These are phyloP conservation scores for Cucurbita moschata DNA, from an alignment of 306 rosid species.

Conservation along the genomic window DNA sequence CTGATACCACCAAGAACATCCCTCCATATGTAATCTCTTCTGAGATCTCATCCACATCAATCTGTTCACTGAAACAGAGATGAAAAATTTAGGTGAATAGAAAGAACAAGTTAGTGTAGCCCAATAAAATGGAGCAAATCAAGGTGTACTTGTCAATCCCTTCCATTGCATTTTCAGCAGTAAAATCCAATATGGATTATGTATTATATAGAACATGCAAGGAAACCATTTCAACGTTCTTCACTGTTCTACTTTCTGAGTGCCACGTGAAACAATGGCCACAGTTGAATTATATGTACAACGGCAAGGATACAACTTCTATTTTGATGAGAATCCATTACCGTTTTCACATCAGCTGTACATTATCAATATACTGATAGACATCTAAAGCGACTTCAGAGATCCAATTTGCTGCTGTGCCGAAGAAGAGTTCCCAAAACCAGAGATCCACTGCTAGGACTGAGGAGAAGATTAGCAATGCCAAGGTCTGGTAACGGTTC, in stretches of 20 bases:
- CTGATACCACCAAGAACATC: conserved; percentile 40
- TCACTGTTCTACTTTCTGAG: background rate
- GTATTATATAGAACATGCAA: background rate
- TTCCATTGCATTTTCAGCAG: background rate
- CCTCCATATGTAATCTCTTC: conserved; percentile 54
- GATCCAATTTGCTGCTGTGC: conserved; percentile 49
- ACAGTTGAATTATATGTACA: background rate
- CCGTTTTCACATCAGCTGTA: conserved; percentile 29
- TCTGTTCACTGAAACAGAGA: conserved; percentile 28
- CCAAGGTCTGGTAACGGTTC: conserved; percentile 92
- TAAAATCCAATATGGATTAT: background rate
- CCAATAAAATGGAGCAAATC: conserved; percentile 52
- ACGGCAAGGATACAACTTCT: background rate
- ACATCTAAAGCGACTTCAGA: conserved; percentile 39
- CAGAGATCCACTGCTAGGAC: conserved; percentile 82
- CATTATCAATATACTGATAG: conserved; percentile 26
- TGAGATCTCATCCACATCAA: conserved; percentile 49
- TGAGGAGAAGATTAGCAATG: conserved; percentile 75
- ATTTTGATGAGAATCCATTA: background rate
- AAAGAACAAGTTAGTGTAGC: conserved; percentile 41
- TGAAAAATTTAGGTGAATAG: no score
- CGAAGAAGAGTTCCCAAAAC: conserved; percentile 92
- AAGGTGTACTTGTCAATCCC: conserved; percentile 51
- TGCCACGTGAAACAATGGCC: background rate
- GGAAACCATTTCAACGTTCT: background rate